Evolutionary conservation across 139 green algal species (phyloP), one percentile per base, ranked within the genome.

Genomic region (Haematococcus sp.): DNA sequence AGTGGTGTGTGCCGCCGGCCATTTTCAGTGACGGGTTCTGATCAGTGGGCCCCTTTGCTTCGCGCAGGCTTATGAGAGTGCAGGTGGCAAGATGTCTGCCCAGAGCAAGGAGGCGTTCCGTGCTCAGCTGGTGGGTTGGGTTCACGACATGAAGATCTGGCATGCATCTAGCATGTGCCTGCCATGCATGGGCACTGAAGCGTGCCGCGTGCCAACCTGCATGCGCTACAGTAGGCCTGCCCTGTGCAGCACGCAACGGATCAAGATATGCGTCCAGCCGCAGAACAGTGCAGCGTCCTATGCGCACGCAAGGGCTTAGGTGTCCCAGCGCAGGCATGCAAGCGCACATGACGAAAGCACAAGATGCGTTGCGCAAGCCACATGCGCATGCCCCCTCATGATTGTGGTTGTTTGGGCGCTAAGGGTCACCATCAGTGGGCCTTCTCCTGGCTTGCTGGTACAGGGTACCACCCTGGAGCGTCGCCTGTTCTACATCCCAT

Each of bases 401-500:
- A n/a, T n/a, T n/a, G n/a, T n/a, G n/a, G n/a, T n/a, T n/a, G n/a
- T n/a, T n/a, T n/a, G n/a, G n/a, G n/a, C n/a, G n/a, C n/a, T n/a
- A n/a, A n/a, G n/a, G n/a, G n/a, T n/a, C n/a, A 16, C 16, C 46
- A 23, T 16, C 46, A 55, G 46, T 16, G 16, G 16, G 46, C 46
- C 13, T 55, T 23, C 46, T 16, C 13, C 16, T 16, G 13, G 46
- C 46, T 55, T 16, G 13, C 16, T 55, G 46, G 19, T 7, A 40
- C 86, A 95, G 88, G 71, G 73, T 32, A 94, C 93, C 70, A 78
- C 86, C 0, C 79, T 99, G 72, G 92, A 98, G 79, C 83, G 91
- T 1, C 84, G 93, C 22, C 80, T 98, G 31, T 99, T 99, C 82
- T 97, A 94, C 87, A 94, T 98, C 54, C 96, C 96, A 13, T 94